phyloP scores from a whole-genome alignment of 129 eudicot genomes.

The Flaveria linearis region DNA sequence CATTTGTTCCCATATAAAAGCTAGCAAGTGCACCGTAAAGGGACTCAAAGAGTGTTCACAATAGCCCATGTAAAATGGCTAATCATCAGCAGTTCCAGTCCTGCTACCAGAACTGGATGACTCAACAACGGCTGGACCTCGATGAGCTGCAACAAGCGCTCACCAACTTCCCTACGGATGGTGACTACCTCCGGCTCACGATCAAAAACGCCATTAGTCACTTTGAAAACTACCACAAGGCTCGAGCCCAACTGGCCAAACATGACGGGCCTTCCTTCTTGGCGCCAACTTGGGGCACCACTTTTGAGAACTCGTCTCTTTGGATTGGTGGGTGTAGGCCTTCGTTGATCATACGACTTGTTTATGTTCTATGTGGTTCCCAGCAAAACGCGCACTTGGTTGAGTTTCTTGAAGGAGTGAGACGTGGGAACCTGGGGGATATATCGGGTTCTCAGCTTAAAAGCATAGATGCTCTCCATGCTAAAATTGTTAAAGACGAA shows the following conservation, averaged over 20 bases:
- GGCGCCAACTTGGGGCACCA: conserved; percentile 48
- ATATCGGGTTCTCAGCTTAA: conserved; percentile 36
- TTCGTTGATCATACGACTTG: conserved; percentile 31
- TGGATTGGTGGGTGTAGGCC: conserved; percentile 49
- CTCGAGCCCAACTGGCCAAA: conserved; percentile 37
- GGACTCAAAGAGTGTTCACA: background rate
- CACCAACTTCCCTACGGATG: conserved; percentile 17
- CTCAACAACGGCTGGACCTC: conserved; percentile 47
- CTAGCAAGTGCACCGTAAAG: background rate
- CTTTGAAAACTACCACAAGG: conserved; percentile 35
- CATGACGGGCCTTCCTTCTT: conserved; percentile 40
- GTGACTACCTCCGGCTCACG: conserved; percentile 29
- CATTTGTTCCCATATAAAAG: background rate
- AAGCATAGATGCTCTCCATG: conserved; percentile 40
- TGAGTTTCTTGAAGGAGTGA: conserved; percentile 34
- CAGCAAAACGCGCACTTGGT: conserved; percentile 18
- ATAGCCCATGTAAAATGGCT: background rate
- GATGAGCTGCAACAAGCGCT: conserved; percentile 36
- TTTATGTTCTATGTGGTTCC: conserved; percentile 35
- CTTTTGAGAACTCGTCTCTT: conserved; percentile 44
- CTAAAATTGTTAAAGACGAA: conserved; percentile 44
- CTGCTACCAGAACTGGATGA: conserved; percentile 42
- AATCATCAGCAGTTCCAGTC: background rate
- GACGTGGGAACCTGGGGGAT: conserved; percentile 38
- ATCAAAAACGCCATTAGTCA: conserved; percentile 35